Base-by-base conservation (phyloP, 345 rosid species). In the Cardamine occulta region DNA sequence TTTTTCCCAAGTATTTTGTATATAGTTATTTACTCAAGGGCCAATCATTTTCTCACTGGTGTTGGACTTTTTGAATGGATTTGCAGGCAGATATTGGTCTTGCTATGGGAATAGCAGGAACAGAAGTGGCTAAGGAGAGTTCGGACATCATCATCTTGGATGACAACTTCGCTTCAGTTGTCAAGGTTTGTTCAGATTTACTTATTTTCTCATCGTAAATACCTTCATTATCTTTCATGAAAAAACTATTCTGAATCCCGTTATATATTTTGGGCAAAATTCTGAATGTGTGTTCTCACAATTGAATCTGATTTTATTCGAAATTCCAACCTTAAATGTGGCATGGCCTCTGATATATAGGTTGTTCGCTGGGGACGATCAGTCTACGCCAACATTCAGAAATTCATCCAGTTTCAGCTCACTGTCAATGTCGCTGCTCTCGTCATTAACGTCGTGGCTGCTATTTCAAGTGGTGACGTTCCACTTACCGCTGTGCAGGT, bases 331-430 rank as follows among this genome's bases (percentile, higher is more conserved):
- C 49, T 47, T 65, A 56, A 63, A 35, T 6, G 39, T 72, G 56
- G 58, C n/a, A 17, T 73, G 62, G 35, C 51, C 31, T 66, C 29
- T 77, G 54, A 48, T 81, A 12, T 82, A 40, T 80, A 94, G 98
- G 98, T 94, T 52, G 97, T 95, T 37, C 82, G 98, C 63, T 95
- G 99, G 99, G 99, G 99, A 24, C 85, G 99, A 58, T 95, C 99
- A 59, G 99, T 95, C 8, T 95, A 95, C 58, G 99, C 99, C 77
- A 95, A 95, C 74, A 95, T 95, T 73, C 98, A 95, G 85, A 95
- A 95, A 77, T 95, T 92, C 76, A 95, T 92, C 87, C 99, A 95
- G 80, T 95, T 95, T 77, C 99, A 95, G 80, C 97, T 90, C 26
- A 95, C 99, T 32, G 98, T 95, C 64, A 90, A 90, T 78, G 97